These are phyloP conservation scores for Lolium multiflorum DNA, from an alignment of 176 grass and related monocot genomes.

Conservation along the genomic window DNA sequence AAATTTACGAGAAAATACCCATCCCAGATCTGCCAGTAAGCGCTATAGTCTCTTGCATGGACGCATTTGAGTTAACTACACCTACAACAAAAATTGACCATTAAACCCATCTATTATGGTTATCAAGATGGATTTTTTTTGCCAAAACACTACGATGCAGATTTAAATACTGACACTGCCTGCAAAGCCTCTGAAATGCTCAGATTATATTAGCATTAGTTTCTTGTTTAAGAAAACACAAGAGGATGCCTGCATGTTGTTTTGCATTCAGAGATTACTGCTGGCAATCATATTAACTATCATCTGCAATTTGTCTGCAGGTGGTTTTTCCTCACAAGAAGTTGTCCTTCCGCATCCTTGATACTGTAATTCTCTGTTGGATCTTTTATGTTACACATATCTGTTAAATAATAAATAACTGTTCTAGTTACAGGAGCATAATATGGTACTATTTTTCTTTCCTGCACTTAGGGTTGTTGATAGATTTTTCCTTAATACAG, in stretches of 20 bases:
- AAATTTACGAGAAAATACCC: slow-evolving; percentile 95
- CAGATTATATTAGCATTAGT: background rate
- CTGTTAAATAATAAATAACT: background rate
- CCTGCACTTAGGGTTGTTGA: slow-evolving; percentile 26
- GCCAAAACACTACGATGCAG: background rate
- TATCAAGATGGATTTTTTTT: background rate
- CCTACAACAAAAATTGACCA: background rate
- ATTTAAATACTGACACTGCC: background rate
- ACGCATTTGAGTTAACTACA: background rate
- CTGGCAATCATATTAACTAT: slow-evolving; percentile 7
- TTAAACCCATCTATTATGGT: background rate
- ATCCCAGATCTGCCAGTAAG: slow-evolving; percentile 92
- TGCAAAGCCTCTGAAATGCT: background rate
- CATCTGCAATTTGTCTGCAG: slow-evolving; percentile 49
- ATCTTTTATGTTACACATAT: slow-evolving; percentile 11
- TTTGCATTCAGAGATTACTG: background rate
- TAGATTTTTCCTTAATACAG: slow-evolving; percentile 46
- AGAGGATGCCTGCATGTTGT: background rate
- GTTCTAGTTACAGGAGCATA: background rate
- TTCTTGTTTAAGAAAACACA: background rate
- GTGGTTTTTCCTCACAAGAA: slow-evolving; percentile 99
- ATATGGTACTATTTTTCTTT: slow-evolving; percentile 14
- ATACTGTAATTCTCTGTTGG: slow-evolving; percentile 71
- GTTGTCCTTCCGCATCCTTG: slow-evolving; percentile 92
- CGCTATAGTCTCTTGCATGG: background rate